Evolutionary conservation across 2,329 filamentous ascomycete species (phyloP).

Genomic region (Colletotrichum cuscutae): DNA sequence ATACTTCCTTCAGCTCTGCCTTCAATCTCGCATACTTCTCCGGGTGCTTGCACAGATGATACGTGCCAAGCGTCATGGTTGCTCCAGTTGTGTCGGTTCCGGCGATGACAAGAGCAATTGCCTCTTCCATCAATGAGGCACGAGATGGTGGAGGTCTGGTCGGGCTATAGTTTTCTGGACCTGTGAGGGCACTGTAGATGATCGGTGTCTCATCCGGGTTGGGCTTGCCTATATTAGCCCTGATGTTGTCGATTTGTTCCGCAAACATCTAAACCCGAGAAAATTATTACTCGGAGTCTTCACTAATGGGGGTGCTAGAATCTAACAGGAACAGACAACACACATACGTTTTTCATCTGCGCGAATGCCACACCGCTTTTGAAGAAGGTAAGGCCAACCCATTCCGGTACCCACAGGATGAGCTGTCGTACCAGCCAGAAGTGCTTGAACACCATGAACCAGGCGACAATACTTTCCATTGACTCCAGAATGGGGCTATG

Average conservation of each 20-base stretch:
- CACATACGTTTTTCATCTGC: not conserved
- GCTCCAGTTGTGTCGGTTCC: not conserved
- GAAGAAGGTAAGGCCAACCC: not conserved
- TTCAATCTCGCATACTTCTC: not conserved
- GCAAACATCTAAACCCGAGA: not conserved
- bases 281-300: not conserved
- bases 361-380: not conserved
- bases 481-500: too few species aligned
- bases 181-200: too few species aligned
- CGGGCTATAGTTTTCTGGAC: not conserved
- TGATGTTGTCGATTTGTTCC: not conserved
- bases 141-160: not conserved
- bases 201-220: too few species aligned
- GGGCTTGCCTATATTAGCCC: too few species aligned
- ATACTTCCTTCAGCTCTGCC: not conserved
- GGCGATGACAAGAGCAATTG: not conserved
- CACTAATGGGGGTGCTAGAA: not conserved
- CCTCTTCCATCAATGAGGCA: not conserved
- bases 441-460: not conserved
- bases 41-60: not conserved
- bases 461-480: not conserved
- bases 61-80: not conserved
- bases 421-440: not conserved
- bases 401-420: not conserved
- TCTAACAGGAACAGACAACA: accelerated